Evolutionary conservation across 2,329 filamentous ascomycete species (phyloP), one percentile per base, ranked within the genome.

Genomic region (Periglandula ipomoeae): DNA sequence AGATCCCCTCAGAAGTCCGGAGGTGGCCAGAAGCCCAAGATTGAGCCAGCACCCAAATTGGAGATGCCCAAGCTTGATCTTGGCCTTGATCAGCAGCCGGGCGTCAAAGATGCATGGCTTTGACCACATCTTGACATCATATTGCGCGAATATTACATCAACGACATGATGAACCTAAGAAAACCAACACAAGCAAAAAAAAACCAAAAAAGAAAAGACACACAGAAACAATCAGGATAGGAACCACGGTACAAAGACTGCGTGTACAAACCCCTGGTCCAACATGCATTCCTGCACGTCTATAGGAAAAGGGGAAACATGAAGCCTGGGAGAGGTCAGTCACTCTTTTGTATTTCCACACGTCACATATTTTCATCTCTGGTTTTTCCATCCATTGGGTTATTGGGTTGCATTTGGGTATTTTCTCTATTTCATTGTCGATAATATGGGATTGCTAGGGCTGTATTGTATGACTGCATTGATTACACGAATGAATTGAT

Each of bases 41-140:
- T 75, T 32, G 73, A 76, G 54, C 71, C 75, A 22, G 70, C 76
- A 24, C 82, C 82, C 11, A 79, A 75, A 64, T 67, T 87, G 53
- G 81, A 84, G 55, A 78, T 80, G 55, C 76, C 76, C 9, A 74
- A 69, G 58, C 67, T 81, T 51, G 75, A 79, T 57, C 71, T 81
- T 55, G 69, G 65, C 6, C 57, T 69, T 22, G 67, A 68, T 40
- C 58, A 57, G 59, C 56, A 58, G 44, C 55, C 56, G 37, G 54
- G 53, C 40, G 60, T 59, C 46, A 58, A 58, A 38, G 62, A 67
- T 34, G 57, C 51, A 27, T 67, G 64, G 64, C 51, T 66, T 42
- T 60, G 52, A 17, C 8, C 26, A n/a, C 26, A 15, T 39, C 19
- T 22, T 20, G 34, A n/a, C 20, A 35, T 34, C 19, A n/a, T 5